Conservation (phyloP, 805 yeast genomes). For the Kazachstania africana region DNA sequence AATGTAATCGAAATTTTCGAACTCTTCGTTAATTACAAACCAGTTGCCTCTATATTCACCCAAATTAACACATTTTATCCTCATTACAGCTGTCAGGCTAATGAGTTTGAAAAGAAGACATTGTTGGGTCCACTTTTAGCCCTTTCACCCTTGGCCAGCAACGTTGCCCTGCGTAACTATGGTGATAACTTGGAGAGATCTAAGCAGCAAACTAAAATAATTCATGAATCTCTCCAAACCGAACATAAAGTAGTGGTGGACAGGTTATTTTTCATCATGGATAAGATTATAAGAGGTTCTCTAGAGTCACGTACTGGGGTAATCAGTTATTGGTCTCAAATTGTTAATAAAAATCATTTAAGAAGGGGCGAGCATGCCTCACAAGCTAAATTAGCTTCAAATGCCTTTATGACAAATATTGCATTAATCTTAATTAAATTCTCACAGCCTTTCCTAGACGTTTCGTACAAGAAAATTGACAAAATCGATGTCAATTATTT, state of each 20-base stretch:
- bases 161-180: conserved; percentile 39
- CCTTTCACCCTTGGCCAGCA: conserved; percentile 57
- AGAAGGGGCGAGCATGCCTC: conserved; percentile 80
- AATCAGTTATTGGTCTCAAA: conserved; percentile 55
- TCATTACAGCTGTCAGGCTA: conserved; percentile 33
- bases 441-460: conserved; percentile 75
- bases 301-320: conserved; percentile 49
- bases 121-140: conserved; percentile 68
- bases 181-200: conserved; percentile 25
- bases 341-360: conserved; percentile 74
- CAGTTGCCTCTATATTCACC: conserved; percentile 49
- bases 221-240: conserved; percentile 48
- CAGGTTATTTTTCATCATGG: conserved; percentile 56
- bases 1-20: conserved; percentile 45
- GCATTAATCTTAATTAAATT: conserved; percentile 55
- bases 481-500: conserved; percentile 69
- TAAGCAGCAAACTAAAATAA: conserved; percentile 34
- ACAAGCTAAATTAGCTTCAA: conserved; percentile 51
- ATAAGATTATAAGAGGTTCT: conserved; percentile 68
- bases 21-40: conserved; percentile 44
- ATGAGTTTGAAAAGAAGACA: conserved; percentile 47
- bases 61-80: conserved; percentile 43
- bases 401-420: conserved; percentile 74
- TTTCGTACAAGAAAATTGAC: conserved; percentile 52
- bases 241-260: conserved; percentile 51